Evolutionary conservation across 768 basidiomycete species (phyloP).

Genomic region (Leccinum sublutescens): DNA sequence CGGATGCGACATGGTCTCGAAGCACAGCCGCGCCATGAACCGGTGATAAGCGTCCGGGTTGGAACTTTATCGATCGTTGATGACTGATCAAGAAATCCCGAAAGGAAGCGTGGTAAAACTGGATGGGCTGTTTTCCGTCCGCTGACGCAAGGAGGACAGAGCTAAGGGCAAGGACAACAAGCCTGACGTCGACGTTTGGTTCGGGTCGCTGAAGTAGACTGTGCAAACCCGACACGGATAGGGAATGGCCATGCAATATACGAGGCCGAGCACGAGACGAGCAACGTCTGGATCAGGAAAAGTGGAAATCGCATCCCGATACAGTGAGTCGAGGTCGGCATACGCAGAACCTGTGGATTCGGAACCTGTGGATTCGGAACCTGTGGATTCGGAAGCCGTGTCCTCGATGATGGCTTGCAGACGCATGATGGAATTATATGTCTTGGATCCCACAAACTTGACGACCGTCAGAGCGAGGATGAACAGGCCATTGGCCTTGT

Average conservation of each 20-base stretch:
- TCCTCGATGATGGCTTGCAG: slow-evolving; percentile 15
- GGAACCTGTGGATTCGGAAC: too few species aligned
- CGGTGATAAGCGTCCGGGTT: slow-evolving; percentile 14
- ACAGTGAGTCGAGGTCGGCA: slow-evolving; percentile 15
- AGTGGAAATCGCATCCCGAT: slow-evolving; percentile 14
- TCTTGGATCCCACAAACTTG: slow-evolving; percentile 22
- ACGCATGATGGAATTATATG: slow-evolving; percentile 16
- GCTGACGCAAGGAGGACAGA: slow-evolving; percentile 16
- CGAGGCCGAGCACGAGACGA: slow-evolving; percentile 18
- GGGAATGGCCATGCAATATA: slow-evolving; percentile 16
- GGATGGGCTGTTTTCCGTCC: slow-evolving; percentile 13
- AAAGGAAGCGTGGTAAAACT: slow-evolving; percentile 16
- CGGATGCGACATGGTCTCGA: slow-evolving; percentile 13
- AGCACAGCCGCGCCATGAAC: slow-evolving; percentile 16
- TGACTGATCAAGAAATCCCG: slow-evolving; percentile 15
- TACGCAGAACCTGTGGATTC: slow-evolving; percentile 8
- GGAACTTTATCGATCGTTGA: slow-evolving; percentile 12
- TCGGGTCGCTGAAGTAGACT: slow-evolving; percentile 8
- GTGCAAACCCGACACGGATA: slow-evolving; percentile 12
- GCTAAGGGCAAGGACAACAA: slow-evolving; percentile 17
- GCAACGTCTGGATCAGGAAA: slow-evolving; percentile 15
- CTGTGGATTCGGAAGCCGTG: background rate
- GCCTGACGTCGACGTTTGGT: slow-evolving; percentile 16
- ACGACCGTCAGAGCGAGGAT: slow-evolving; percentile 29
- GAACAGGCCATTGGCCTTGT: slow-evolving; percentile 24